These are phyloP conservation scores for Halophytophthora batemanensis DNA, from an alignment of 352 stramenopile genomes.

Conservation along the genomic window DNA sequence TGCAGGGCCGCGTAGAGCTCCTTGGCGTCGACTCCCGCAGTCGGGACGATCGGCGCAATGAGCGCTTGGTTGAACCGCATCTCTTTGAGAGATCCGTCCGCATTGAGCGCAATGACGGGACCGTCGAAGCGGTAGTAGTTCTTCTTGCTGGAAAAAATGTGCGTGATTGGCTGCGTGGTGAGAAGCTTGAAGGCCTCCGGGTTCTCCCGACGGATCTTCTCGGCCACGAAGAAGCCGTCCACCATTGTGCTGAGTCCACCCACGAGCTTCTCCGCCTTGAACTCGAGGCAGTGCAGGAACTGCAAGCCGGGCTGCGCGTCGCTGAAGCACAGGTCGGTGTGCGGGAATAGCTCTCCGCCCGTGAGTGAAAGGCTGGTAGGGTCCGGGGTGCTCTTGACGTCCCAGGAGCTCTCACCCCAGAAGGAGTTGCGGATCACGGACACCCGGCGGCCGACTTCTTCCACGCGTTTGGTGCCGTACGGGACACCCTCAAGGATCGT, in stretches of 20 bases:
- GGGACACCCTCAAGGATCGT: slow-evolving; percentile 24
- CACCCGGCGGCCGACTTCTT: slow-evolving; percentile 22
- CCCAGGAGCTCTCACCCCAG: slow-evolving; percentile 78
- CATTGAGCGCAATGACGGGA: slow-evolving; percentile 17
- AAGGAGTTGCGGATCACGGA: slow-evolving; percentile 69
- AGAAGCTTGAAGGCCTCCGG: slow-evolving; percentile 65
- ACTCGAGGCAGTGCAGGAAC: slow-evolving; percentile 33
- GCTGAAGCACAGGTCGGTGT: slow-evolving; percentile 34
- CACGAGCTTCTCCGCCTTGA: slow-evolving; percentile 18
- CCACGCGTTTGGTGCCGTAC: slow-evolving; percentile 11
- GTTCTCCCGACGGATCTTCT: slow-evolving; percentile 48
- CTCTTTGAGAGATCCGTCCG: slow-evolving; percentile 14
- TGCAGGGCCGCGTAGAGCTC: slow-evolving; percentile 57
- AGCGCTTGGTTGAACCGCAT: slow-evolving; percentile 33
- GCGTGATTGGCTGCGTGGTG: slow-evolving; percentile 22
- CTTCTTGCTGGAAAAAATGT: slow-evolving; percentile 30
- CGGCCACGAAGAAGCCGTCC: slow-evolving; percentile 71
- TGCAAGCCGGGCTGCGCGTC: slow-evolving; percentile 31
- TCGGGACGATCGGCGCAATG: slow-evolving; percentile 25
- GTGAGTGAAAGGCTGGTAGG: slow-evolving; percentile 39
- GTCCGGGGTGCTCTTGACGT: slow-evolving; percentile 53
- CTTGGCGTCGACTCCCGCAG: slow-evolving; percentile 10
- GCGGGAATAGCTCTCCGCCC: slow-evolving; percentile 22
- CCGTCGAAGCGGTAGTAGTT: slow-evolving; percentile 24
- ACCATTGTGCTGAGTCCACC: slow-evolving; percentile 79